These are phyloP conservation scores for Alternaria angustiovoidea DNA, from an alignment of 2,329 filamentous ascomycete species.

Conservation along the genomic window DNA sequence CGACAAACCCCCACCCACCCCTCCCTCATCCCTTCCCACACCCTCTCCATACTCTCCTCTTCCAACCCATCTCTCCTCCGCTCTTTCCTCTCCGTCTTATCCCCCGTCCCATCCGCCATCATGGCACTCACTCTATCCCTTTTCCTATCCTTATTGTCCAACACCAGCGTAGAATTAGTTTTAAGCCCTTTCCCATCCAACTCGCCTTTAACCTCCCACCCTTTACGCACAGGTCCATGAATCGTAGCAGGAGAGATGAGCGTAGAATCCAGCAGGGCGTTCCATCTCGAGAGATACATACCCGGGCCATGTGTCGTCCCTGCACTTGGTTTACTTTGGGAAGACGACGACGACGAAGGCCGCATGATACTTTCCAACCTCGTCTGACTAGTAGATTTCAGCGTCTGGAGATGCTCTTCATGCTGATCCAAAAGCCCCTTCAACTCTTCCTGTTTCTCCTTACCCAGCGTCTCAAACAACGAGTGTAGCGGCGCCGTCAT, in stretches of 20 bases:
- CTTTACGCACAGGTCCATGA: conserved; percentile 61
- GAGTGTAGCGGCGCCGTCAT: conserved; percentile 53
- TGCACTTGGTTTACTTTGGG: conserved; percentile 14
- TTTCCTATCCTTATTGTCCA: conserved; percentile 20
- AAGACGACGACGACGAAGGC: conserved; percentile 11
- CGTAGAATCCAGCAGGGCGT: conserved; percentile 73
- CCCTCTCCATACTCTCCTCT: conserved; percentile 37
- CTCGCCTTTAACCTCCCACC: conserved; percentile 50
- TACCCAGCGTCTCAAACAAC: conserved; percentile 58
- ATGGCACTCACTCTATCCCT: conserved; percentile 20
- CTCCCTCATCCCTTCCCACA: conserved; percentile 44
- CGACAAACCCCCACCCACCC: conserved; percentile 45
- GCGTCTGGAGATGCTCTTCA: conserved; percentile 61
- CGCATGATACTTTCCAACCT: conserved; percentile 66
- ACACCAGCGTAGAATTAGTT: conserved; percentile 22
- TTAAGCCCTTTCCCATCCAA: conserved; percentile 46
- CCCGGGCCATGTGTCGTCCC: conserved; percentile 69
- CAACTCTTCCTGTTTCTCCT: conserved; percentile 57
- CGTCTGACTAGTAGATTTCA: conserved; percentile 33
- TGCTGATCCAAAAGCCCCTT: conserved; percentile 66
- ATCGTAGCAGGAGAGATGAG: conserved; percentile 68
- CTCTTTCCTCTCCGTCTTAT: conserved; percentile 39
- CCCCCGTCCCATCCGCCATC: conserved; percentile 37
- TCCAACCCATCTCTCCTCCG: conserved; percentile 42
- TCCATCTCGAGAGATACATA: conserved; percentile 76